Evolutionary conservation across 495 filamentous ascomycete species (phyloP).

Genomic region (Talaromyces thailandensis): DNA sequence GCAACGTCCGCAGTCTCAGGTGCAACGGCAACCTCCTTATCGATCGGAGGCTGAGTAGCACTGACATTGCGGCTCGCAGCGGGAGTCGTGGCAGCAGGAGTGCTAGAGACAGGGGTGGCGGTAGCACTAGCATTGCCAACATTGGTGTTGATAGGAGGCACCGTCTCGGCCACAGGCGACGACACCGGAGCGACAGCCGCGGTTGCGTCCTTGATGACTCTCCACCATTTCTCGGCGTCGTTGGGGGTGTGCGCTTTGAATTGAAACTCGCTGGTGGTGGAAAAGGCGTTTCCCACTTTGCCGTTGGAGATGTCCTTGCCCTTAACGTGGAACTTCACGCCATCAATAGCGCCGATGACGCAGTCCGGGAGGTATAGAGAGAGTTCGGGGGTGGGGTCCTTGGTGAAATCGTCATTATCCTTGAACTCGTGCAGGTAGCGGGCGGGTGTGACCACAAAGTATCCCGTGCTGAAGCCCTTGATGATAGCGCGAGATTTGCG

Average conservation of each 20-base stretch:
- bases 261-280: conserved; percentile 51
- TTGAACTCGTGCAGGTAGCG: conserved; percentile 95
- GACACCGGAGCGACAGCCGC: conserved; percentile 10
- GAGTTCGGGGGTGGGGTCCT: conserved; percentile 76
- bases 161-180: conserved; percentile 8
- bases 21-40: conserved; percentile 8
- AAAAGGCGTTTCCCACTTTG: conserved; percentile 49
- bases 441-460: conserved; percentile 81
- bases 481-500: conserved; percentile 76
- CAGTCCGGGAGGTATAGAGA: conserved; percentile 92
- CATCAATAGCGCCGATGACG: conserved; percentile 61
- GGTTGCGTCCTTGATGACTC: conserved; percentile 48
- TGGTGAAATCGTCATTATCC: conserved; percentile 73
- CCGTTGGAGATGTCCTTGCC: conserved; percentile 74
- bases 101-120: not conserved
- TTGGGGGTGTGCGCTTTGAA: conserved; percentile 67
- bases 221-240: conserved; percentile 77
- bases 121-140: not conserved
- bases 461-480: conserved; percentile 66
- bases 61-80: conserved; percentile 6
- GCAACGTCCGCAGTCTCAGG: not conserved
- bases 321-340: conserved; percentile 85
- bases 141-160: conserved; percentile 6
- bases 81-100: not conserved
- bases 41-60: conserved; percentile 14